Conservation (phyloP, 2,329 filamentous ascomycete genomes). For the Ceratocystis cacaofunesta region DNA sequence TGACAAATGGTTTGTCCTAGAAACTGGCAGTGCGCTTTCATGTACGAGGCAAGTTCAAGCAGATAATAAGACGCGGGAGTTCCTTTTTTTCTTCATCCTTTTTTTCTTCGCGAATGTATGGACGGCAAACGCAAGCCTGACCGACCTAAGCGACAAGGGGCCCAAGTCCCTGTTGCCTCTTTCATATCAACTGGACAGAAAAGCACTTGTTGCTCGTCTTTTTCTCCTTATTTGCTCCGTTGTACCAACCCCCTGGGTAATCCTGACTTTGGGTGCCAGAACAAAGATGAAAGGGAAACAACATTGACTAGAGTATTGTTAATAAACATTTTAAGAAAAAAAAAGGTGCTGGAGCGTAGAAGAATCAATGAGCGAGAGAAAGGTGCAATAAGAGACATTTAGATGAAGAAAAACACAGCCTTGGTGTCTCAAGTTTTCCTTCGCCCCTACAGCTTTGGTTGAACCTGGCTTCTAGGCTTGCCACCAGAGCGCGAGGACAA, state of each 20-base stretch:
- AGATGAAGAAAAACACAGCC: not conserved
- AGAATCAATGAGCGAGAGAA: not conserved
- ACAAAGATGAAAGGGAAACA: not conserved
- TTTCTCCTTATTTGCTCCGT: no score
- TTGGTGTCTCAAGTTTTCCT: not conserved
- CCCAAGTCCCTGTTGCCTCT: no score
- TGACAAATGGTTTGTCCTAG: not conserved
- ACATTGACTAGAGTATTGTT: not conserved
- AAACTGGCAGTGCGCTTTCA: not conserved
- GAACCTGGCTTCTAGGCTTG: not conserved
- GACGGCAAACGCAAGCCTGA: not conserved
- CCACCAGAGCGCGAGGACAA: not conserved
- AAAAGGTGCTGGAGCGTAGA: not conserved
- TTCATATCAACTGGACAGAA: no score
- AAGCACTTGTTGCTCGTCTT: no score
- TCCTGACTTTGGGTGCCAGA: not conserved
- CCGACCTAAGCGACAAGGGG: no score
- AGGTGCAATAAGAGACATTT: not conserved
- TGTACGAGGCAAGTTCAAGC: not conserved
- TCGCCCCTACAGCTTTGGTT: not conserved
- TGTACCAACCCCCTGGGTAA: no score
- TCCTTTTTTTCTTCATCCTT: not conserved
- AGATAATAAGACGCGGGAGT: not conserved
- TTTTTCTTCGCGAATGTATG: not conserved
- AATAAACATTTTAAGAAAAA: not conserved